Conservation (phyloP, 2,329 filamentous ascomycete genomes). For the Zasmidium citrigriseum region DNA sequence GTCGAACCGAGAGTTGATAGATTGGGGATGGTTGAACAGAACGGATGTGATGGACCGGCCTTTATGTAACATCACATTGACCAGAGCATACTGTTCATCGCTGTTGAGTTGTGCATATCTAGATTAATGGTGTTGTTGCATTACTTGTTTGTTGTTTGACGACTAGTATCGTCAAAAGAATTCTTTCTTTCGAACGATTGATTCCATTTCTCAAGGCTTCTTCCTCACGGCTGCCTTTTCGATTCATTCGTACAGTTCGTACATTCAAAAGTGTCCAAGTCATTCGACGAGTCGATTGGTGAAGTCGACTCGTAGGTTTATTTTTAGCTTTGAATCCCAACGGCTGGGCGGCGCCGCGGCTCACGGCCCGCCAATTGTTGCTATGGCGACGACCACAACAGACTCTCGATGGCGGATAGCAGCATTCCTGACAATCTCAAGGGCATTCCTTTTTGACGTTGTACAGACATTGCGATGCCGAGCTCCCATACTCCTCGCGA, state of each 20-base stretch:
- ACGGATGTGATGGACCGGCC: background rate
- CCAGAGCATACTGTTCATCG: background rate
- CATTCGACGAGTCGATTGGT: background rate
- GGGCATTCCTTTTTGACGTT: background rate
- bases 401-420: background rate
- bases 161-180: background rate
- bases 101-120: background rate
- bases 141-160: background rate
- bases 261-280: no score
- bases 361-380: no score
- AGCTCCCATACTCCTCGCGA: constrained; percentile 21
- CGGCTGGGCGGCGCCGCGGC: background rate
- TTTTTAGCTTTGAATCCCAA: background rate
- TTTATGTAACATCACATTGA: background rate
- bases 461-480: constrained; percentile 4
- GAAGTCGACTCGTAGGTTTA: background rate
- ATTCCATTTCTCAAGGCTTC: no score
- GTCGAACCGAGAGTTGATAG: background rate
- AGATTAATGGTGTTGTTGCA: background rate
- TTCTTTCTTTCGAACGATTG: background rate
- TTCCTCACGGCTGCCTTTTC: background rate
- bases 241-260: no score
- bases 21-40: background rate
- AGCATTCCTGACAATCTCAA: background rate
- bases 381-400: background rate